phyloP scores from a whole-genome alignment of 768 basidiomycete genomes.

The Cystofilobasidium macerans region DNA sequence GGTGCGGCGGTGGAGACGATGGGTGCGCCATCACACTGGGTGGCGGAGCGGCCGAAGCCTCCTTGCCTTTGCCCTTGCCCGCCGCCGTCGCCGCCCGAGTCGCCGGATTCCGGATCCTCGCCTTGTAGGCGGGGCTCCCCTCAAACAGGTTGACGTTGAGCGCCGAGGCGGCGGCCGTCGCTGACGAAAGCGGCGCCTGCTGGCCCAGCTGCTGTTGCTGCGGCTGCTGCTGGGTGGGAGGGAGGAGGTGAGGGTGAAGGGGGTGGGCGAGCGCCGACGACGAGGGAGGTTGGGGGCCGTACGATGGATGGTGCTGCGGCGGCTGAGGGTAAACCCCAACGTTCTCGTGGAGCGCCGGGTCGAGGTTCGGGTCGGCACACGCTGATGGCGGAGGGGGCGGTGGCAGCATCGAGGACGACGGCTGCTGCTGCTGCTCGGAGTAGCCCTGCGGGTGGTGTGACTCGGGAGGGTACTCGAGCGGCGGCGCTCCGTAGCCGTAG shows the following conservation, averaged over 20 bases:
- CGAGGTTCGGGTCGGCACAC: background rate
- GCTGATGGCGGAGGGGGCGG: too few relatives aligned
- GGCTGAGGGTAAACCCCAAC: background rate
- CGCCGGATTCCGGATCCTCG: conserved; percentile 62
- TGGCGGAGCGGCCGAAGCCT: too few relatives aligned
- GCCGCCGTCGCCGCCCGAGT: background rate
- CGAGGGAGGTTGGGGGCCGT: background rate
- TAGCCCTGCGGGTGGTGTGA: too few relatives aligned
- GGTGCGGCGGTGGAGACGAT: too few relatives aligned
- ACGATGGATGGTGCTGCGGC: background rate
- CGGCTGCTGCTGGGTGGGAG: background rate
- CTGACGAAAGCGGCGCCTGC: too few relatives aligned
- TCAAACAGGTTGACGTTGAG: conserved; percentile 64
- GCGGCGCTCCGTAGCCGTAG: too few relatives aligned
- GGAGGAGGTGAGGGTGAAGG: background rate
- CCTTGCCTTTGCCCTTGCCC: background rate
- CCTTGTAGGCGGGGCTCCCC: conserved; percentile 79
- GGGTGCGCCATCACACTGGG: too few relatives aligned
- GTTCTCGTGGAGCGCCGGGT: background rate
- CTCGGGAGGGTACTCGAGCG: too few relatives aligned
- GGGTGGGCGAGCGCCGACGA: background rate
- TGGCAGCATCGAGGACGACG: too few relatives aligned
- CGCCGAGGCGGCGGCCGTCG: conserved; percentile 7
- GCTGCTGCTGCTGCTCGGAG: background rate
- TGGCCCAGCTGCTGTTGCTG: background rate